Percentiles rank a stretch among this genome's conserved stretches.
Evolutionary conservation across 2,329 filamentous ascomycete genomes (phyloP).

Genomic region (Ceratocystis smalleyi): DNA sequence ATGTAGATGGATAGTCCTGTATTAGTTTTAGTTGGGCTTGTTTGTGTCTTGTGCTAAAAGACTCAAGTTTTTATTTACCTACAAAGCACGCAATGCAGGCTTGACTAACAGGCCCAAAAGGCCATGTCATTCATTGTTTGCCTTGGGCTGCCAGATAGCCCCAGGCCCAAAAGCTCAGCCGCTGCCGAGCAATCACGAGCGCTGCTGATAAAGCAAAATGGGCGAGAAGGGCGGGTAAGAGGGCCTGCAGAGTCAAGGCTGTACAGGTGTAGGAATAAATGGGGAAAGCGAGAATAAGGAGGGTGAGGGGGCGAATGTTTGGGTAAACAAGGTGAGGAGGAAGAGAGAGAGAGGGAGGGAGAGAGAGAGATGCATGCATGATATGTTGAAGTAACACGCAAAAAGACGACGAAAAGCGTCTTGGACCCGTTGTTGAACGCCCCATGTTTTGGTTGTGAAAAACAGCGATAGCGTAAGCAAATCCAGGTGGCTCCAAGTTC

Average conservation of each 20-base stretch:
- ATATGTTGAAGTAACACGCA: constrained; percentile 16
- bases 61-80: neutral
- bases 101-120: too few species aligned
- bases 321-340: constrained; percentile 17
- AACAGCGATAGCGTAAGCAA: constrained; percentile 55
- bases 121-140: neutral
- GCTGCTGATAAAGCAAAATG: neutral
- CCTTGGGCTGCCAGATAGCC: neutral
- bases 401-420: constrained; percentile 42
- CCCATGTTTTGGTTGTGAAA: constrained; percentile 76
- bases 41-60: neutral
- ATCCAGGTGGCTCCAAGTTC: constrained; percentile 47
- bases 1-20: neutral
- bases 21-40: neutral
- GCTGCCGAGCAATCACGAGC: neutral
- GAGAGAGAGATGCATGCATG: constrained; percentile 23
- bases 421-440: constrained; percentile 64
- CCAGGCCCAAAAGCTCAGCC: neutral
- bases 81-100: neutral
- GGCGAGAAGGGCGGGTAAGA: neutral
- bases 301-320: constrained; percentile 14
- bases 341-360: constrained; percentile 24
- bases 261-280: neutral
- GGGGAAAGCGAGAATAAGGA: neutral
- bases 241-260: neutral